These are phyloP conservation scores for Alectoria sarmentosa DNA, from an alignment of 495 filamentous ascomycete genomes.

Conservation along the genomic window DNA sequence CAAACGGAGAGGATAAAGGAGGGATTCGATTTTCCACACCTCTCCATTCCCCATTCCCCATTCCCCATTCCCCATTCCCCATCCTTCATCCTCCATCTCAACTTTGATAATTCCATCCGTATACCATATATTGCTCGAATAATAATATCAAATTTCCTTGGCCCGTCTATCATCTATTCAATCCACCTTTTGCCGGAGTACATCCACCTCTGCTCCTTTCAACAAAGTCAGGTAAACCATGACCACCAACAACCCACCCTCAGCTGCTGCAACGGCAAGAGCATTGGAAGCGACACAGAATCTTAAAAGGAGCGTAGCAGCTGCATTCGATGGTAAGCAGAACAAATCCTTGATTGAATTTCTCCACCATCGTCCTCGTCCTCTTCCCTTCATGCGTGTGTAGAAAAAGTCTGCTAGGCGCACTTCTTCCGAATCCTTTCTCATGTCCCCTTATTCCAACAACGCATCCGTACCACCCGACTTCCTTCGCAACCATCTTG, in stretches of 20 bases:
- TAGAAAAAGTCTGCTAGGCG: not conserved
- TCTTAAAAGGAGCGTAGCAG: conserved; percentile 67
- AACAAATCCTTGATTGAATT: not conserved
- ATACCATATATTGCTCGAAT: not conserved
- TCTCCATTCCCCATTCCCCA: no score
- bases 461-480: not conserved
- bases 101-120: not conserved
- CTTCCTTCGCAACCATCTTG: not conserved
- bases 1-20: not conserved
- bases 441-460: not conserved
- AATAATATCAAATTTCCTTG: not conserved
- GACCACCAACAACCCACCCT: conserved; percentile 15
- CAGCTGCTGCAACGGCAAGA: conserved; percentile 22
- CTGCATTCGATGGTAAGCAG: conserved; percentile 72
- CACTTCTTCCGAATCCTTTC: not conserved
- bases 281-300: conserved; percentile 39
- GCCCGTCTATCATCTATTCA: not conserved
- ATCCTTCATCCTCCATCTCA: no score
- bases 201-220: not conserved
- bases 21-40: not conserved
- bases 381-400: conserved; percentile 11
- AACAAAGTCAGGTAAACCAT: conserved; percentile 3
- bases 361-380: not conserved
- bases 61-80: no score
- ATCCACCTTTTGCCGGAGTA: not conserved